phyloP scores from a whole-genome alignment of 2,329 filamentous ascomycete genomes.

The Botrytis hyacinthi region DNA sequence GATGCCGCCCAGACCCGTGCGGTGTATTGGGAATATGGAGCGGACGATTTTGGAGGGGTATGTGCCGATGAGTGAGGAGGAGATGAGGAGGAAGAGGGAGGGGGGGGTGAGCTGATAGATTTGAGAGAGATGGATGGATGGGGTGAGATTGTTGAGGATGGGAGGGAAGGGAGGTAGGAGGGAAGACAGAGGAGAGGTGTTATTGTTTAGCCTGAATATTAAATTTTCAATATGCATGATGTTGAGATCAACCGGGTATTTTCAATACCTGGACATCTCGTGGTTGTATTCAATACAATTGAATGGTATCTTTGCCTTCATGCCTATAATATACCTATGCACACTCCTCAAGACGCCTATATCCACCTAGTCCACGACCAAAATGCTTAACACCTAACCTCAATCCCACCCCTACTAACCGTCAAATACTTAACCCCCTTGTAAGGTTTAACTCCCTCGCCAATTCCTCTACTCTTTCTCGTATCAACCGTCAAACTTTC shows the following conservation, averaged over 20 bases:
- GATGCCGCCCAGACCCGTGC: background rate
- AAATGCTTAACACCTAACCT: conserved; percentile 52
- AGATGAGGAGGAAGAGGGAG: background rate
- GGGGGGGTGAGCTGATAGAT: too few relatives aligned
- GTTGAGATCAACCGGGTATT: background rate
- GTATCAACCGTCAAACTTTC: conserved; percentile 67
- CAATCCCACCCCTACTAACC: conserved; percentile 62
- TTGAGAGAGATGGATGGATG: background rate
- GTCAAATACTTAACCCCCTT: conserved; percentile 98
- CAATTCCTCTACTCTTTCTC: conserved; percentile 81
- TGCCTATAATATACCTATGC: background rate
- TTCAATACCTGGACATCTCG: background rate
- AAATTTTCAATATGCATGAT: background rate
- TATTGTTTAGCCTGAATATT: background rate
- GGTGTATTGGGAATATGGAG: conserved; percentile 21
- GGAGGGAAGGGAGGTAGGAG: background rate
- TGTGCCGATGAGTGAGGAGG: background rate
- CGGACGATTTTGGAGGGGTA: conserved; percentile 13
- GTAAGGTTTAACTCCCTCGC: conserved; percentile 87
- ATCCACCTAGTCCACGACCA: conserved; percentile 2
- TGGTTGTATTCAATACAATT: background rate
- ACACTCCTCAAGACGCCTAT: conserved; percentile 14
- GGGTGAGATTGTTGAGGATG: too few relatives aligned
- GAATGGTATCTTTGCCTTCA: background rate
- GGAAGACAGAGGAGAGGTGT: background rate